Conservation (phyloP, 2,329 filamentous ascomycete genomes). For the Xylariaceae sp. region DNA sequence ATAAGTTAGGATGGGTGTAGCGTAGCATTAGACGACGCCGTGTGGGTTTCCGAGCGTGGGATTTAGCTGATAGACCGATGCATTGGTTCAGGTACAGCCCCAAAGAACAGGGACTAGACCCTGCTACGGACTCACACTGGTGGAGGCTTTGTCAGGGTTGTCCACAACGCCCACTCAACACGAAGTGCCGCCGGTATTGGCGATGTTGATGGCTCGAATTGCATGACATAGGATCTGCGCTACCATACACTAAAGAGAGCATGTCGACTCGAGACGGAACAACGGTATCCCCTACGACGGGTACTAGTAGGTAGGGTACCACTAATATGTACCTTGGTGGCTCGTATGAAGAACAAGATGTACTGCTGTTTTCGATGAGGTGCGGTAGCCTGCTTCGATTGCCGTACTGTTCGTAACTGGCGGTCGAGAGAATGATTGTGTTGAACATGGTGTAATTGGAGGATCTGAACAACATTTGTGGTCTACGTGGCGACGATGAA, state of each 20-base stretch:
- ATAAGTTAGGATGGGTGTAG: conserved; percentile 10
- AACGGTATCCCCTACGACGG: conserved; percentile 20
- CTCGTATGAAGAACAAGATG: conserved; percentile 21
- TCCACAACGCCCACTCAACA: conserved; percentile 26
- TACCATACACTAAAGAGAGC: conserved; percentile 1
- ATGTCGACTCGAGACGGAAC: conserved; percentile 5
- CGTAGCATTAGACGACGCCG: conserved; percentile 21
- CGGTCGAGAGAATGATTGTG: not conserved
- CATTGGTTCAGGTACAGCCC: conserved; percentile 41
- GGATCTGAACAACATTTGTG: conserved; percentile 4
- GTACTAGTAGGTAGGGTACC: too few species aligned
- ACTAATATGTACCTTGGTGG: conserved; percentile 3
- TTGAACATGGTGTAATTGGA: not conserved
- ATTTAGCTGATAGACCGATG: conserved; percentile 16
- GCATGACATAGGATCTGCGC: conserved; percentile 24
- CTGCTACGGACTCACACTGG: conserved; percentile 18
- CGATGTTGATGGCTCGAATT: conserved; percentile 18
- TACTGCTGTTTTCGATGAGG: too few species aligned
- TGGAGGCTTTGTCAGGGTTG: conserved; percentile 27
- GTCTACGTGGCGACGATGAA: conserved; percentile 22
- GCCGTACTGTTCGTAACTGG: not conserved
- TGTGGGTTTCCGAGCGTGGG: conserved; percentile 14
- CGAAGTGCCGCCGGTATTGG: conserved; percentile 28
- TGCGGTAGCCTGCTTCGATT: too few species aligned
- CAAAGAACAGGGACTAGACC: conserved; percentile 36